A percentile compares a stretch with the other conserved stretches of the same genome.
Conservation (phyloP, 2,329 filamentous ascomycete species). For the Microsporum ferrugineum region DNA sequence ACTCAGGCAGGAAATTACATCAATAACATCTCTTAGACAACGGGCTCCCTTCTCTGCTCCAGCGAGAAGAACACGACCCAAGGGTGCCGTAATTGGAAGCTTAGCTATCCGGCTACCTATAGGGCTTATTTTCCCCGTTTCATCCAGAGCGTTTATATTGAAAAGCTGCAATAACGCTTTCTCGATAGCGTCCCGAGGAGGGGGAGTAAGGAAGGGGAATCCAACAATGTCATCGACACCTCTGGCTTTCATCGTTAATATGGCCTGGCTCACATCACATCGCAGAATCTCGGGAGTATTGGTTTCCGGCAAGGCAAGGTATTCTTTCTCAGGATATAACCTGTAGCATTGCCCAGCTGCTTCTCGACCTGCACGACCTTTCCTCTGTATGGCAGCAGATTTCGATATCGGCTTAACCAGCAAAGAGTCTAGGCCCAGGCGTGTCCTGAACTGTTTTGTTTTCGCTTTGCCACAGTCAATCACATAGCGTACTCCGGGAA, state of each 20-base stretch:
- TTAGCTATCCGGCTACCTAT: slow-evolving; percentile 66
- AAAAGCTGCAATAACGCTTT: slow-evolving; percentile 72
- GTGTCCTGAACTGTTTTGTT: slow-evolving; percentile 76
- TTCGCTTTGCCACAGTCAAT: slow-evolving; percentile 91
- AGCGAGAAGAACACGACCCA: slow-evolving; percentile 72
- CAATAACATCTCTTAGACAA: slow-evolving; percentile 72
- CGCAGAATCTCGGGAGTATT: slow-evolving; percentile 83
- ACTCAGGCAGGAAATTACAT: slow-evolving; percentile 60
- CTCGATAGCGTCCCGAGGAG: slow-evolving; percentile 64
- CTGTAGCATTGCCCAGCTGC: slow-evolving; percentile 80
- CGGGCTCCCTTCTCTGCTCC: slow-evolving; percentile 58
- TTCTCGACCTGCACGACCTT: slow-evolving; percentile 87
- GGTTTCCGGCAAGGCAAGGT: slow-evolving; percentile 55
- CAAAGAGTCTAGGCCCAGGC: slow-evolving; percentile 79
- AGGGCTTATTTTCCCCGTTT: slow-evolving; percentile 60
- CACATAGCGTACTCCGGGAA: slow-evolving; percentile 82
- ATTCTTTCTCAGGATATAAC: slow-evolving; percentile 73
- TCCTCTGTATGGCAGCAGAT: slow-evolving; percentile 82
- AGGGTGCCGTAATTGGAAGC: slow-evolving; percentile 69
- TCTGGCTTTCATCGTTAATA: slow-evolving; percentile 87
- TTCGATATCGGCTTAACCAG: slow-evolving; percentile 84
- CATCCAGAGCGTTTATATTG: slow-evolving; percentile 62
- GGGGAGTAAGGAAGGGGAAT: slow-evolving; percentile 78
- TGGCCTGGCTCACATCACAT: slow-evolving; percentile 73
- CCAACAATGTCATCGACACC: slow-evolving; percentile 68